These are phyloP conservation scores for Phytophthora boehmeriae DNA, from an alignment of 352 stramenopile species.

Conservation along the genomic window DNA sequence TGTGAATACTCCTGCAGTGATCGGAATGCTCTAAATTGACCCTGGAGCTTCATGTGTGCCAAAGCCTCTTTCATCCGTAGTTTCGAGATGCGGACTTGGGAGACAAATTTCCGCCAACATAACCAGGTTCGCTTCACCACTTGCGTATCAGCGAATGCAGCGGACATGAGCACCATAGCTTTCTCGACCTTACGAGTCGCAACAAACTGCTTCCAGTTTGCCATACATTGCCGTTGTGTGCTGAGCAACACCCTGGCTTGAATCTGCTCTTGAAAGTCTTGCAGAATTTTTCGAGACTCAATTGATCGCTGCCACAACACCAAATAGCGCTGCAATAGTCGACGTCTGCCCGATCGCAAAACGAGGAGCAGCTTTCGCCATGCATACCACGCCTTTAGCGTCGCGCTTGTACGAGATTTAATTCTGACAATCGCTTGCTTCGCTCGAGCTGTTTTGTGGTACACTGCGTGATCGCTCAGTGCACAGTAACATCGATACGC, in stretches of 20 bases:
- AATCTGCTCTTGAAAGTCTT: slow-evolving; percentile 31
- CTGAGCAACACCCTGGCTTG: slow-evolving; percentile 19
- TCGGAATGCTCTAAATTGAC: slow-evolving; percentile 29
- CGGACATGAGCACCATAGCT: slow-evolving; percentile 33
- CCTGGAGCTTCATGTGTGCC: slow-evolving; percentile 30
- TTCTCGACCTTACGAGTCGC: slow-evolving; percentile 35
- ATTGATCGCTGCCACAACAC: slow-evolving; percentile 23
- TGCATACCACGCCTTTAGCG: slow-evolving; percentile 34
- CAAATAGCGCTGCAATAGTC: slow-evolving; percentile 32
- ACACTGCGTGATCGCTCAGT: slow-evolving; percentile 7
- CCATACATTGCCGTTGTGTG: slow-evolving; percentile 20
- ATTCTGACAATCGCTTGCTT: slow-evolving; percentile 10
- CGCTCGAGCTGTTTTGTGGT: slow-evolving; percentile 8
- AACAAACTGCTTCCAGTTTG: slow-evolving; percentile 38
- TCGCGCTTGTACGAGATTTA: slow-evolving; percentile 4
- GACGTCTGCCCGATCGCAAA: slow-evolving; percentile 16
- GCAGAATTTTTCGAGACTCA: slow-evolving; percentile 13
- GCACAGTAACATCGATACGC: slow-evolving; percentile 44
- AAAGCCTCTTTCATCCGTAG: slow-evolving; percentile 29
- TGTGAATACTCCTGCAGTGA: slow-evolving; percentile 7
- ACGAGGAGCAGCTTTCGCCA: slow-evolving; percentile 53
- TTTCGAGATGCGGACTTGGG: slow-evolving; percentile 13
- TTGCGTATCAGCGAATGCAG: slow-evolving; percentile 26
- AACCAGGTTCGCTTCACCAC: slow-evolving; percentile 22
- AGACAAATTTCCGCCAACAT: slow-evolving; percentile 26